These are phyloP conservation scores for Posidonia oceanica DNA, from an alignment of 116 monocot species.

Conservation along the genomic window DNA sequence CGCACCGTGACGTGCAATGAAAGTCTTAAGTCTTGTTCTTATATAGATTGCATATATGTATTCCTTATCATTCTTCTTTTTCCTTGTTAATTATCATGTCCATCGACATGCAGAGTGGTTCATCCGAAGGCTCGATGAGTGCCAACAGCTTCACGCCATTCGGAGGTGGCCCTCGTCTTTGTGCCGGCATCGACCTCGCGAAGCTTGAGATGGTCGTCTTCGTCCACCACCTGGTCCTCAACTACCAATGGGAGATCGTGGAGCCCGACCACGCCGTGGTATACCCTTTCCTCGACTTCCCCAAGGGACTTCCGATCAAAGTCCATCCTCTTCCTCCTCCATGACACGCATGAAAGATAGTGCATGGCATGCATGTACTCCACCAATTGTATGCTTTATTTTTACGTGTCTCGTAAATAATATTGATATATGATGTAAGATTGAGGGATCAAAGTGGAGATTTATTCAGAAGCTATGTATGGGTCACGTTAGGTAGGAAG, in stretches of 20 bases:
- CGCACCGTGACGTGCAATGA: no score
- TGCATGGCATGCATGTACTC: no score
- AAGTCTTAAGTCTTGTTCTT: no score
- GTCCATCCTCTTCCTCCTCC: slow-evolving; percentile 11
- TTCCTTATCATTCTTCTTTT: no score
- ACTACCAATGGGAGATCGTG: slow-evolving; percentile 49
- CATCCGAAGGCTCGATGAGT: neutral
- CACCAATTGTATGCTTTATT: no score
- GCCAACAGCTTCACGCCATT: slow-evolving; percentile 51
- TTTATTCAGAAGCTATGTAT: no score
- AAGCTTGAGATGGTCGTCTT: slow-evolving; percentile 66
- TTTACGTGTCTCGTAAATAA: no score
- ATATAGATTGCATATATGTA: no score
- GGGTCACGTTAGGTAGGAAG: no score
- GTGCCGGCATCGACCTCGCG: slow-evolving; percentile 65
- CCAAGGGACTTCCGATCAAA: slow-evolving; percentile 47
- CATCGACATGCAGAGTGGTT: neutral
- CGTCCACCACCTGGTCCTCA: slow-evolving; percentile 60
- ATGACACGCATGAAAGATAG: neutral
- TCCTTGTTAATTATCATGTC: no score
- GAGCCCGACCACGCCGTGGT: slow-evolving; percentile 43
- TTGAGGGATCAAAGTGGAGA: no score
- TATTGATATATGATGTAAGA: no score
- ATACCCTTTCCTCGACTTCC: slow-evolving; percentile 57
- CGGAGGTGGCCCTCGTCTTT: slow-evolving; percentile 59